Evolutionary conservation across 768 basidiomycete species (phyloP), one percentile per base, ranked within the genome.

Genomic region (Kwoniella sp.): DNA sequence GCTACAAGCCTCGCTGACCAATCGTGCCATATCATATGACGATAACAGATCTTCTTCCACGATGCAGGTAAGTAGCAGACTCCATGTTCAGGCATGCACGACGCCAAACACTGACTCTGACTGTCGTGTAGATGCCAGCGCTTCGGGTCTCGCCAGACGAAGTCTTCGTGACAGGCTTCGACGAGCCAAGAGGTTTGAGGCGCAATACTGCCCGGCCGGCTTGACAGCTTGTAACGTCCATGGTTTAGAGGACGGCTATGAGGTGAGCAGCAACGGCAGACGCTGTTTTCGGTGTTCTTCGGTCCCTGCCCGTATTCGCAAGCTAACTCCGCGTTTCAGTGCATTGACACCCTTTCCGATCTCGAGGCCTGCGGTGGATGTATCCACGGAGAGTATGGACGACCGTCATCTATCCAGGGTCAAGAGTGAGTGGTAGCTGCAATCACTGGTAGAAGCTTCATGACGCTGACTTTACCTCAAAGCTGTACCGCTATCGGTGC

Each of bases 311-410:
- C n/a, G n/a, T n/a, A n/a, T n/a, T n/a, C 33, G 13, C 33, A 33
- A 33, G 40, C 40, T 44, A 15, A 44, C 40, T 9, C 17, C 17
- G 8, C 3, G 10, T 19, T 9, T 9, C 19, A 50, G 48, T 50
- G 48, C 22, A 9, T 50, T 8, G 54, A 63, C 55, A 57, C 55
- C 12, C 10, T 21, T 5, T 26, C 54, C 10, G 61, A 63, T 19
- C 61, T 63, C 29, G 61, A 63, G n/a, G 27, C 54, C 5, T 63
- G 61, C 27, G 61, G 61, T 22, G 61, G 61, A 26, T 63, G 61
- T 30, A 25, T 63, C 19, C 21, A 33, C 30, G 61, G 61, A 5
- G 47, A 56, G 26, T 62, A 44, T 27, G 51, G 51, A 15, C 46
- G 47, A 10, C 13, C 30, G 2, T 46, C 37, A 1, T 24, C 55